phyloP scores from a whole-genome alignment of 106 monocot species.

The Dioscorea zingiberensis region DNA sequence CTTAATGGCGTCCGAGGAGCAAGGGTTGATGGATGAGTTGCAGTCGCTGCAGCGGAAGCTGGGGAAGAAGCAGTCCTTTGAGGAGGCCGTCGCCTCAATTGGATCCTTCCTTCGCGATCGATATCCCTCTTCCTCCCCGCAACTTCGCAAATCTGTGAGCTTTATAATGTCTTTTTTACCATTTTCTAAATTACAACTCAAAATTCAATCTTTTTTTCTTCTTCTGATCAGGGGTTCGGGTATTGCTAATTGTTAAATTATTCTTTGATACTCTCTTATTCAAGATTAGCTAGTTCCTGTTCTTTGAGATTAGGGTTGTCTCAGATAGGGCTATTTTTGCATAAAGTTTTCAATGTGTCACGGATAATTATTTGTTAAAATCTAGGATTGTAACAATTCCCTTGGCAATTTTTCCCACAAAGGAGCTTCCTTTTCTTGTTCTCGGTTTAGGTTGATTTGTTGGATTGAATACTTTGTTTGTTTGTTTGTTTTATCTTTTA shows the following conservation, averaged over 20 bases:
- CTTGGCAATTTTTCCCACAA: too few species aligned
- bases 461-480: too few species aligned
- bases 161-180: not conserved
- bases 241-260: not conserved
- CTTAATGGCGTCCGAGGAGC: slow-evolving; percentile 13
- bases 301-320: too few species aligned
- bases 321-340: not conserved
- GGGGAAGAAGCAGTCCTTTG: slow-evolving; percentile 84
- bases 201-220: not conserved
- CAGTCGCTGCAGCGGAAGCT: slow-evolving; percentile 61
- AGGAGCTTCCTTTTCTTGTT: too few species aligned
- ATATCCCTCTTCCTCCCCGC: slow-evolving; percentile 46
- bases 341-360: too few species aligned
- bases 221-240: not conserved
- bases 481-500: too few species aligned
- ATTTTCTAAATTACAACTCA: not conserved
- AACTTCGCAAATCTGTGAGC: slow-evolving; percentile 61
- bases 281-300: not conserved
- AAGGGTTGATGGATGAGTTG: slow-evolving; percentile 37
- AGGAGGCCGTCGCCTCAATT: slow-evolving; percentile 67
- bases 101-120: slow-evolving; percentile 32
- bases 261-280: not conserved
- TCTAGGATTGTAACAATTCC: too few species aligned
- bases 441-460: too few species aligned
- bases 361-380: too few species aligned